Evolutionary conservation across 495 filamentous ascomycete species (phyloP).

Genomic region (Bombardia bombarda): DNA sequence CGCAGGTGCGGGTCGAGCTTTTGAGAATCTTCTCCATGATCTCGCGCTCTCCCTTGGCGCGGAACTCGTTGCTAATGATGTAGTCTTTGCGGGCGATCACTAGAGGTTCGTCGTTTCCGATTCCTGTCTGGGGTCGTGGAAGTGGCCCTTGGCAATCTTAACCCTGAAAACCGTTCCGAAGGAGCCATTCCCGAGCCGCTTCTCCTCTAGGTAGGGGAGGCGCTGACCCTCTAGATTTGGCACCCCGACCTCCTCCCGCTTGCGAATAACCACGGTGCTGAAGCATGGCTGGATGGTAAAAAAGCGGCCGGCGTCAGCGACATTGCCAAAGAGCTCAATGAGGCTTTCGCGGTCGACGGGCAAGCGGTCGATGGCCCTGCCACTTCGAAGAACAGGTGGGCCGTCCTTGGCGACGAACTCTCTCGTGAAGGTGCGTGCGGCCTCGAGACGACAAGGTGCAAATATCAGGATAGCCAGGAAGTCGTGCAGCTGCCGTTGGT

Average conservation of each 20-base stretch:
- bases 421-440: slow-evolving; percentile 19
- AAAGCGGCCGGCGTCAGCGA: slow-evolving; percentile 18
- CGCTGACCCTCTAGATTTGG: slow-evolving; percentile 15
- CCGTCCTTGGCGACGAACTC: slow-evolving; percentile 14
- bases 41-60: slow-evolving; percentile 13
- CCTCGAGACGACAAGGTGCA: slow-evolving; percentile 19
- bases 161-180: slow-evolving; percentile 27
- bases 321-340: slow-evolving; percentile 16
- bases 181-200: slow-evolving; percentile 11
- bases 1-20: slow-evolving; percentile 11
- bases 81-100: slow-evolving; percentile 22
- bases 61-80: slow-evolving; percentile 11
- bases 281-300: slow-evolving; percentile 24
- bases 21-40: slow-evolving; percentile 26
- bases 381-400: slow-evolving; percentile 6
- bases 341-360: slow-evolving; percentile 13
- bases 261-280: slow-evolving; percentile 23
- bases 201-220: slow-evolving; percentile 25
- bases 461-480: slow-evolving; percentile 27
- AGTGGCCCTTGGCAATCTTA: slow-evolving; percentile 26
- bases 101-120: slow-evolving; percentile 9
- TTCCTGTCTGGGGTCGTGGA: slow-evolving; percentile 12
- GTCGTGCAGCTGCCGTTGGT: slow-evolving; percentile 16
- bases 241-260: slow-evolving; percentile 17
- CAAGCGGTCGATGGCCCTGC: slow-evolving; percentile 1